Evolutionary conservation across 106 monocot species (phyloP).

Genomic region (Allium fistulosum): DNA sequence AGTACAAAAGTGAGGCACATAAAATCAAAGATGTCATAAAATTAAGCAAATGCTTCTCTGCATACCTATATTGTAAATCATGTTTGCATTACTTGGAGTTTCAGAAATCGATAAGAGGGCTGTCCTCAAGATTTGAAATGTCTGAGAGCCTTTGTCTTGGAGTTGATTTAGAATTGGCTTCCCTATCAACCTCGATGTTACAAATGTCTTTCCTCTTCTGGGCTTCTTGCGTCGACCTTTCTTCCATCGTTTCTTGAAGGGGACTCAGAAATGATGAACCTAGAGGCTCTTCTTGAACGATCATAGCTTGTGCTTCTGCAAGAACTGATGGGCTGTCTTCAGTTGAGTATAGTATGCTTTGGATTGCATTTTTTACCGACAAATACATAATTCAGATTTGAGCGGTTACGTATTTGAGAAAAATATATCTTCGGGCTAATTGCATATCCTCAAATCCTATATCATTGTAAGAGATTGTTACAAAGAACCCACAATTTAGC

Average conservation of each 20-base stretch:
- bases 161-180: conserved; percentile 32
- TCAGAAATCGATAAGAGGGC: conserved; percentile 5
- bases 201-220: conserved; percentile 78
- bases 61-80: too few relatives aligned
- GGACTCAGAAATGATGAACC: conserved; percentile 52
- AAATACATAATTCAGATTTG: too few relatives aligned
- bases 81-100: not conserved
- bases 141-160: conserved; percentile 84
- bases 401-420: too few relatives aligned
- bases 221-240: conserved; percentile 19
- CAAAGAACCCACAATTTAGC: too few relatives aligned
- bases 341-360: conserved; percentile 67
- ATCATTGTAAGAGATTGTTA: too few relatives aligned
- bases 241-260: not conserved
- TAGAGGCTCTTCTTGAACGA: conserved; percentile 23
- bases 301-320: conserved; percentile 58
- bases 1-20: too few relatives aligned
- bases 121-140: conserved; percentile 45
- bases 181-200: conserved; percentile 54
- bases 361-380: conserved; percentile 31
- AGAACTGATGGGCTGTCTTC: conserved; percentile 35
- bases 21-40: too few relatives aligned
- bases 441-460: too few relatives aligned
- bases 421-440: too few relatives aligned
- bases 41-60: too few relatives aligned